Evolutionary conservation across 129 eudicot species (phyloP).

Genomic region (Ambrosia trifida): DNA sequence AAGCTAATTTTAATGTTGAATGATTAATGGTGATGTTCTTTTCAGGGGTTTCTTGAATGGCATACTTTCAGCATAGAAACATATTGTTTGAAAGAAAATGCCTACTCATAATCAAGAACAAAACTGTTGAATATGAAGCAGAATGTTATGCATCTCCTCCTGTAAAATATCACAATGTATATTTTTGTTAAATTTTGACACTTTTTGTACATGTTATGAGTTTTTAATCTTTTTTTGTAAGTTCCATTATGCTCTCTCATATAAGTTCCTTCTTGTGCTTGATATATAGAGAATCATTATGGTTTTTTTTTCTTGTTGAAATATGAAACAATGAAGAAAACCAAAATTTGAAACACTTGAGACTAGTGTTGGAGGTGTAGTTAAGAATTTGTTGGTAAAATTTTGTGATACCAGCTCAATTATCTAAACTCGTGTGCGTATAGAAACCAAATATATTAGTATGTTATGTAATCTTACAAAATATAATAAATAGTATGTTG

Average conservation of each 20-base stretch:
- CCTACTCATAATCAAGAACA: background rate
- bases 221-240: constrained; percentile 20
- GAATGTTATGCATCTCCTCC: constrained; percentile 9
- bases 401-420: no score
- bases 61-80: constrained; percentile 39
- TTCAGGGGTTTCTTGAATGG: constrained; percentile 65
- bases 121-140: constrained; percentile 4
- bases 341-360: no score
- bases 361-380: no score
- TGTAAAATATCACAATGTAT: constrained; percentile 20
- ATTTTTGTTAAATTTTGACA: constrained; percentile 19
- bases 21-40: constrained; percentile 22
- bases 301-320: background rate
- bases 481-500: no score
- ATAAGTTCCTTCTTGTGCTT: background rate
- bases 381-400: no score
- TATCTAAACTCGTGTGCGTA: no score
- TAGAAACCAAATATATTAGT: no score
- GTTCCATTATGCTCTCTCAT: constrained; percentile 19
- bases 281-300: background rate
- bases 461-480: no score
- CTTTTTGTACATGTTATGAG: constrained; percentile 19
- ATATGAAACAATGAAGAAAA: no score
- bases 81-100: constrained; percentile 9
- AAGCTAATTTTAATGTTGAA: constrained; percentile 17